phyloP scores from a whole-genome alignment of 2,329 filamentous ascomycete species.

The Ceratocystis cubensis region DNA sequence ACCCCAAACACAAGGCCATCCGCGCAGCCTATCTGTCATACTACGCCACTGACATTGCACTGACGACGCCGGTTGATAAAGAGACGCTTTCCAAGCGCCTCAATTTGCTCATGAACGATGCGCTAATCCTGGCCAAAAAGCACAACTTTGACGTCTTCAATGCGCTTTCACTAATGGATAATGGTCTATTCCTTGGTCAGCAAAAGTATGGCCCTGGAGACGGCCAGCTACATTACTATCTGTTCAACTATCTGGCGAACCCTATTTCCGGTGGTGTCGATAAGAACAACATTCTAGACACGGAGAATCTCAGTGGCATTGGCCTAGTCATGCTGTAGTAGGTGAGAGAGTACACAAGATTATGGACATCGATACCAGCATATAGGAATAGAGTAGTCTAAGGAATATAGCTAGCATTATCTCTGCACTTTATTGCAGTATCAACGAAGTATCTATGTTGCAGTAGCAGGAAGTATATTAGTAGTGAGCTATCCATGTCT shows the following conservation, averaged over 20 bases:
- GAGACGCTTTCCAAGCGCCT: constrained; percentile 62
- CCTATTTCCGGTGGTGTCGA: constrained; percentile 79
- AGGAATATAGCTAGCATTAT: no score
- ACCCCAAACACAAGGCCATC: constrained; percentile 63
- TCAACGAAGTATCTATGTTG: no score
- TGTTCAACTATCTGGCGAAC: constrained; percentile 90
- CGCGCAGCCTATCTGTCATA: constrained; percentile 94
- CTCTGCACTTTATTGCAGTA: no score
- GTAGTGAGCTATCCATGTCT: neutral
- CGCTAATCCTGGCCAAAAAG: constrained; percentile 74
- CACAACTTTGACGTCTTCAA: constrained; percentile 92
- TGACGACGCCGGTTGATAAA: constrained; percentile 43
- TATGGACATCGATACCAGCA: no score
- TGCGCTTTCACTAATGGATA: constrained; percentile 84
- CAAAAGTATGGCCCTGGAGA: constrained; percentile 93
- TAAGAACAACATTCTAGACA: constrained; percentile 62
- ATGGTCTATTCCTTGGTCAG: constrained; percentile 80
- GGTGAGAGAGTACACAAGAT: constrained; percentile 20
- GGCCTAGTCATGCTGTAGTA: constrained; percentile 65
- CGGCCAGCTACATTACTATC: constrained; percentile 88
- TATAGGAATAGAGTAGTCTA: no score
- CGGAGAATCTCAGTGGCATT: constrained; percentile 68
- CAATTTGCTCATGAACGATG: constrained; percentile 69
- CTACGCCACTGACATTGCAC: constrained; percentile 75
- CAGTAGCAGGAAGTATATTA: no score